phyloP scores from a whole-genome alignment of 2,329 filamentous ascomycete genomes.

The Verticillium longisporum region DNA sequence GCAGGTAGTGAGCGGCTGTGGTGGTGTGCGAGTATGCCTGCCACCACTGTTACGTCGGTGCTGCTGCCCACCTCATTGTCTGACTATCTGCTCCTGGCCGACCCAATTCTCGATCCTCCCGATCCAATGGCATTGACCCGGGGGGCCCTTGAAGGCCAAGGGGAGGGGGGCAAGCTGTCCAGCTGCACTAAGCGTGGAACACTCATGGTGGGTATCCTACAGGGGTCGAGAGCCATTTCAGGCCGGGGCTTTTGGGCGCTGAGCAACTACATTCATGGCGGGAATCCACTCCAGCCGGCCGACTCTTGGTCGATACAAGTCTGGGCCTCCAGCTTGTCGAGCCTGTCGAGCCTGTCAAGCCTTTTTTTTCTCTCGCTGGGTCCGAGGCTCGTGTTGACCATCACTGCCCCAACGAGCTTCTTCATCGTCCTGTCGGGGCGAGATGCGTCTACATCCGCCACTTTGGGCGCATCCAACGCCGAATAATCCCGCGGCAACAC shows the following conservation, averaged over 20 bases:
- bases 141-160: neutral
- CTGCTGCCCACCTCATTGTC: neutral
- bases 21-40: neutral
- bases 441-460: neutral
- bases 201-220: neutral
- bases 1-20: neutral
- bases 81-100: neutral
- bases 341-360: neutral
- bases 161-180: neutral
- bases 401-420: neutral
- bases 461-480: neutral
- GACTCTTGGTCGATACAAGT: slow-evolving; percentile 11
- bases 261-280: neutral
- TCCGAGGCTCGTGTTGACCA: neutral
- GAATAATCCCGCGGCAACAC: neutral
- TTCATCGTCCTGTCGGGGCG: neutral
- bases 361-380: neutral
- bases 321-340: slow-evolving; percentile 4
- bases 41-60: neutral
- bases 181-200: neutral
- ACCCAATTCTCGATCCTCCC: neutral
- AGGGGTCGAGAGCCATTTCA: neutral
- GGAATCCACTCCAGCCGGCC: neutral
- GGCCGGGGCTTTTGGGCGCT: neutral
- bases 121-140: neutral